phyloP scores from a whole-genome alignment of 352 stramenopile species.

The Globisporangium sylvaticum region DNA sequence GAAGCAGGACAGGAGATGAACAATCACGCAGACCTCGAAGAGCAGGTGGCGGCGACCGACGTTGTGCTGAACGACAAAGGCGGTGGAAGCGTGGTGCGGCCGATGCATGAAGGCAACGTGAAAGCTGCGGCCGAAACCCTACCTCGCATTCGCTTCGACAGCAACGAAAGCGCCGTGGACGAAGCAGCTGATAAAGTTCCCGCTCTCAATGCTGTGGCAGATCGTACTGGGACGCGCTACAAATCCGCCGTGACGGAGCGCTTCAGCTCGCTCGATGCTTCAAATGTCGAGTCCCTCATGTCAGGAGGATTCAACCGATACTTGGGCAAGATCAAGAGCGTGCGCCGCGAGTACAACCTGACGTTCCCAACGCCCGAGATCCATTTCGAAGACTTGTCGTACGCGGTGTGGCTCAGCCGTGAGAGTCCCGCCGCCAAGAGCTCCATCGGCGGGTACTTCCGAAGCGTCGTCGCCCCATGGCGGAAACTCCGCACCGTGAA shows the following conservation, averaged over 20 bases:
- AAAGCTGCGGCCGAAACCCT: background rate
- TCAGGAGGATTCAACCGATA: slow-evolving; percentile 54
- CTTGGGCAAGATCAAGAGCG: slow-evolving; percentile 38
- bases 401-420: slow-evolving; percentile 32
- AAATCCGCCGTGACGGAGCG: slow-evolving; percentile 23
- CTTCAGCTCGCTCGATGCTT: slow-evolving; percentile 38
- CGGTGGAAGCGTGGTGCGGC: background rate
- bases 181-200: slow-evolving; percentile 3
- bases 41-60: slow-evolving; percentile 13
- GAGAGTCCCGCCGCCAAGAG: slow-evolving; percentile 27
- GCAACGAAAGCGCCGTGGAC: background rate
- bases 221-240: background rate
- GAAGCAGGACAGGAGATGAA: background rate
- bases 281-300: slow-evolving; percentile 52
- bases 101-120: background rate
- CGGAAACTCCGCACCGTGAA: background rate
- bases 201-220: background rate
- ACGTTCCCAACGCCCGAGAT: slow-evolving; percentile 55
- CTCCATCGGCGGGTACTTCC: slow-evolving; percentile 33
- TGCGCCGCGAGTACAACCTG: slow-evolving; percentile 45
- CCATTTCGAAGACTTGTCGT: slow-evolving; percentile 53
- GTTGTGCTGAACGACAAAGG: slow-evolving; percentile 4
- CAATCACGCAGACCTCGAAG: background rate
- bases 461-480: slow-evolving; percentile 31
- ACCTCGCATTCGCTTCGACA: background rate